Percentiles rank a stretch among this genome's conserved stretches.
Evolutionary conservation across 2,329 filamentous ascomycete genomes (phyloP).

Genomic region (Exserohilum rostratum): DNA sequence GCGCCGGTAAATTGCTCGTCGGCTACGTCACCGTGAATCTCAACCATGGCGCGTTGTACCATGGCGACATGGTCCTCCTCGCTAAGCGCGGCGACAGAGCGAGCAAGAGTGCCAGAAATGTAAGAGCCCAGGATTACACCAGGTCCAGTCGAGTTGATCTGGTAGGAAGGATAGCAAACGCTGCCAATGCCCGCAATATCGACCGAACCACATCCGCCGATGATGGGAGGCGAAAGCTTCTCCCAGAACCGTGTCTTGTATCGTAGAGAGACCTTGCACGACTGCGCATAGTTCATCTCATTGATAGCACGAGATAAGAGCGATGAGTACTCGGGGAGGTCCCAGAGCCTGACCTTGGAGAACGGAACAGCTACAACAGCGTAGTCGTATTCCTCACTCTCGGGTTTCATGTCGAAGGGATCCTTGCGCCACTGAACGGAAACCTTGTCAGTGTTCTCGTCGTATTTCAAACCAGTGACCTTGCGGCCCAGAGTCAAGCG

Average conservation of each 20-base stretch:
- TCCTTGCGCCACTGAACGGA: constrained; percentile 63
- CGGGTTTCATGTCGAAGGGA: constrained; percentile 50
- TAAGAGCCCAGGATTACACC: constrained; percentile 69
- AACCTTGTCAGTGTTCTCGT: constrained; percentile 59
- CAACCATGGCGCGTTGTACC: constrained; percentile 68
- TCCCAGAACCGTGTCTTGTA: constrained; percentile 70
- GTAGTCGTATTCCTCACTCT: constrained; percentile 67
- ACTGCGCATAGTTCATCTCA: constrained; percentile 57
- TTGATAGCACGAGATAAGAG: constrained; percentile 57
- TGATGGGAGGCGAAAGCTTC: constrained; percentile 61
- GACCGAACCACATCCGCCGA: constrained; percentile 66
- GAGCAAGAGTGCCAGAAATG: constrained; percentile 54
- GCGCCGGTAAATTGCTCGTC: constrained; percentile 68
- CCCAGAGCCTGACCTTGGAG: constrained; percentile 67
- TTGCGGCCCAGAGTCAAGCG: constrained; percentile 63
- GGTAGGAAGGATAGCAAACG: constrained; percentile 71
- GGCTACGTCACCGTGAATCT: constrained; percentile 68
- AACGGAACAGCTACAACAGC: constrained; percentile 70
- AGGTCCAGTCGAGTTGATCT: constrained; percentile 67
- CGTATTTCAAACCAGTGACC: constrained; percentile 63
- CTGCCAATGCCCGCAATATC: constrained; percentile 67
- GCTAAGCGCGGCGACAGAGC: constrained; percentile 56
- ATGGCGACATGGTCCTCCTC: constrained; percentile 68
- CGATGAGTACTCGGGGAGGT: constrained; percentile 61
- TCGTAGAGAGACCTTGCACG: constrained; percentile 68